phyloP scores from a whole-genome alignment of 2,329 filamentous ascomycete genomes.

The Fusarium compactum region DNA sequence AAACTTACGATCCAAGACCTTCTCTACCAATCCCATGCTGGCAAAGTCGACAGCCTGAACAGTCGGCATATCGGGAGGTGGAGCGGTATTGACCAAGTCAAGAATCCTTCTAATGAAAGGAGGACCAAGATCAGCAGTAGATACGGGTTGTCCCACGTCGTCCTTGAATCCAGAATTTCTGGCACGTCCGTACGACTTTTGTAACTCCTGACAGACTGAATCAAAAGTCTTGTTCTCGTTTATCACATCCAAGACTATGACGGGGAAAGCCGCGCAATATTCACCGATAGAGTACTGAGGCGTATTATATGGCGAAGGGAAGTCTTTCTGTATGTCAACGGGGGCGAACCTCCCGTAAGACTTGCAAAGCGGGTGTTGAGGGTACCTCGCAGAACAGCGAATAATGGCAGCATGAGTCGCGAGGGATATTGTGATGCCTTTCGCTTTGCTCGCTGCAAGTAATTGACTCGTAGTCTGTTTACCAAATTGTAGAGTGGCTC shows the following conservation, averaged over 20 bases:
- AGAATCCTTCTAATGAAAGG: slow-evolving; percentile 32
- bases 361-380: slow-evolving; percentile 41
- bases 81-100: slow-evolving; percentile 27
- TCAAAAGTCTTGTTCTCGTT: slow-evolving; percentile 40
- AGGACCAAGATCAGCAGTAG: slow-evolving; percentile 28
- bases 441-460: not conserved
- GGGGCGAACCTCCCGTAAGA: slow-evolving; percentile 51
- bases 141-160: slow-evolving; percentile 35
- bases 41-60: slow-evolving; percentile 49
- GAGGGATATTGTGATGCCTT: slow-evolving; percentile 45
- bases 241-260: slow-evolving; percentile 19
- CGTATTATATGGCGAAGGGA: slow-evolving; percentile 46
- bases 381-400: slow-evolving; percentile 46
- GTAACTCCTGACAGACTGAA: slow-evolving; percentile 37
- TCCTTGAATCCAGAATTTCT: slow-evolving; percentile 40
- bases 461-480: slow-evolving; percentile 1
- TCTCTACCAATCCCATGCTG: slow-evolving; percentile 45
- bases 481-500: not conserved
- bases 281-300: slow-evolving; percentile 42
- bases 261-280: slow-evolving; percentile 33
- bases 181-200: slow-evolving; percentile 47
- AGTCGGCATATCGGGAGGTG: slow-evolving; percentile 37
- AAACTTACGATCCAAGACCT: slow-evolving; percentile 44
- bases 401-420: slow-evolving; percentile 49
- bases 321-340: slow-evolving; percentile 45